These are phyloP conservation scores for Termitomyces titanicus DNA, from an alignment of 768 basidiomycete genomes.

Conservation along the genomic window DNA sequence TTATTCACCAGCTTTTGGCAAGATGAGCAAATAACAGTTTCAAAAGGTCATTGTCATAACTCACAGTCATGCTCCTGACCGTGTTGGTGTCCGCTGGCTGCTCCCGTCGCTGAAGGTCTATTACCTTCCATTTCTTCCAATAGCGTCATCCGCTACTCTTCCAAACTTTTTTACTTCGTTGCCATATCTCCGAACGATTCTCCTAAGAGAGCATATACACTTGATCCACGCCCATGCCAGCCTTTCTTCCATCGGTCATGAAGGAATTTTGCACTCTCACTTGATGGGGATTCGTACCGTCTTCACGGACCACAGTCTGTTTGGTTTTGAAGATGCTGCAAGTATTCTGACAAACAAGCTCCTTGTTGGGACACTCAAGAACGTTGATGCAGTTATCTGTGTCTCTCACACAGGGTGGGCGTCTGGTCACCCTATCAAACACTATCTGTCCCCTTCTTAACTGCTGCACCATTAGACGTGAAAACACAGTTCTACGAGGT, in stretches of 20 bases:
- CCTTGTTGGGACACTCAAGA: slow-evolving; percentile 77
- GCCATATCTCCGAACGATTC: slow-evolving; percentile 87
- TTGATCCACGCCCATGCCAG: slow-evolving; percentile 91
- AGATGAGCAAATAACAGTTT: not conserved
- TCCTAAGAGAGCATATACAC: slow-evolving; percentile 81
- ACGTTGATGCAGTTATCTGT: slow-evolving; percentile 93
- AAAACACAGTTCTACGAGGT: slow-evolving; percentile 91
- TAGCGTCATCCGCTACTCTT: slow-evolving; percentile 88
- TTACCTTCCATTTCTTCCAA: slow-evolving; percentile 85
- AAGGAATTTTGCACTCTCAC: slow-evolving; percentile 87
- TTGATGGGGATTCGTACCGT: slow-evolving; percentile 85
- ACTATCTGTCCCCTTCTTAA: not conserved
- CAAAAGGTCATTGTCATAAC: slow-evolving; percentile 89
- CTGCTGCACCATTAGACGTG: slow-evolving; percentile 60
- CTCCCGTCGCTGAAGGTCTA: slow-evolving; percentile 88
- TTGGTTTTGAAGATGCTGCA: slow-evolving; percentile 95
- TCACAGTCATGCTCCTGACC: slow-evolving; percentile 82
- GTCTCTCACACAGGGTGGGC: slow-evolving; percentile 94
- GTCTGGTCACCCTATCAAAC: not conserved
- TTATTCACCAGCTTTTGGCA: not conserved
- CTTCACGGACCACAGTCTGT: slow-evolving; percentile 96
- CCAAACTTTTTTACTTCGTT: slow-evolving; percentile 92
- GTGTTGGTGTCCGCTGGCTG: slow-evolving; percentile 89
- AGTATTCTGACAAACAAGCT: slow-evolving; percentile 98
- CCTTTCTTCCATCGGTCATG: slow-evolving; percentile 87